Conservation (phyloP, 768 basidiomycete species). For the Lepiota venenata region DNA sequence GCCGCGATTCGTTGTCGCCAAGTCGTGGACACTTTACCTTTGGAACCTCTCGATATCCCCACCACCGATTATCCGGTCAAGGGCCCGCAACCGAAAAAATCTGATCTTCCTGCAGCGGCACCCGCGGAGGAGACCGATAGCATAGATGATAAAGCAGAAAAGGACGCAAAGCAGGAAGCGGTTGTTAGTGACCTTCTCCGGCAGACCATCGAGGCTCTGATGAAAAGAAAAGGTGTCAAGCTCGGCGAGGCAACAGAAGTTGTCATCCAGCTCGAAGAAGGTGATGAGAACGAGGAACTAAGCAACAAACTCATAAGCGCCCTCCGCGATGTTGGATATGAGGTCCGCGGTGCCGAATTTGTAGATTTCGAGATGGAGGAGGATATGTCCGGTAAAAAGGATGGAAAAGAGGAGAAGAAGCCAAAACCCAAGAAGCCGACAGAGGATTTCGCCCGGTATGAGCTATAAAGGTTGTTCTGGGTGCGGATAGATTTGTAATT, state of each 20-base stretch:
- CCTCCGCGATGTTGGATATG: constrained; percentile 50
- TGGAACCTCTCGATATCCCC: constrained; percentile 33
- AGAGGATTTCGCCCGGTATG: constrained; percentile 5
- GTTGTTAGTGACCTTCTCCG: constrained; percentile 32
- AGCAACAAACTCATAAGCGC: constrained; percentile 45
- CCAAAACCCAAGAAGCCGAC: constrained; percentile 6
- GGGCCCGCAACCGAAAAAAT: constrained; percentile 41
- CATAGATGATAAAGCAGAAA: constrained; percentile 9
- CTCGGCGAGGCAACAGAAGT: constrained; percentile 24
- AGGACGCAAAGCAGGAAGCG: constrained; percentile 22
- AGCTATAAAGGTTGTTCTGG: neutral
- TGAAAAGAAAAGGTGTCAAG: constrained; percentile 15
- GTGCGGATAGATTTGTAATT: constrained; percentile 5
- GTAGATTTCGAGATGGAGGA: constrained; percentile 6
- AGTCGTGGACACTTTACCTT: constrained; percentile 45
- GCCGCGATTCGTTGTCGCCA: constrained; percentile 77
- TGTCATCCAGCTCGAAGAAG: constrained; percentile 45
- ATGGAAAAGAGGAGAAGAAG: constrained; percentile 13
- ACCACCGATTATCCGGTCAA: constrained; percentile 57
- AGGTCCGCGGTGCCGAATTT: constrained; percentile 31
- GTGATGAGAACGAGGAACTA: constrained; percentile 34
- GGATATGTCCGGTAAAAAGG: constrained; percentile 6
- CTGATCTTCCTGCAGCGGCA: constrained; percentile 40
- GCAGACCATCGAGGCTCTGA: constrained; percentile 36
- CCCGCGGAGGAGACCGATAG: constrained; percentile 2